Evolutionary conservation across 805 yeast species (phyloP).

Genomic region (Barnettozyma botsteinii): DNA sequence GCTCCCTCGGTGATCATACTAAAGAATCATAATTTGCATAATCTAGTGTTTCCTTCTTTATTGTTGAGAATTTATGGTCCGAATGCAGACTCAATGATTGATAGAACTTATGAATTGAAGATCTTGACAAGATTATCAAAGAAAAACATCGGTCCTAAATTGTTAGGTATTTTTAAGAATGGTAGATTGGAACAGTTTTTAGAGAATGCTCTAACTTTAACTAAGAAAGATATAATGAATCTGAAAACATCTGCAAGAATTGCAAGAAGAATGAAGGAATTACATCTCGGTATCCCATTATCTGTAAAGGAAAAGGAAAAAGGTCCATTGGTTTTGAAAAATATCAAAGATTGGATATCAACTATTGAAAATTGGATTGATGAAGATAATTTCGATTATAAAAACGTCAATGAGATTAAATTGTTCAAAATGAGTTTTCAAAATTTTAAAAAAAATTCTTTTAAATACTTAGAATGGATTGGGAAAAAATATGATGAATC

Average conservation of each 20-base stretch:
- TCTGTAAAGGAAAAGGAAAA: conserved; percentile 45
- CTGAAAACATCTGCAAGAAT: conserved; percentile 74
- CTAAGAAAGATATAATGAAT: conserved; percentile 65
- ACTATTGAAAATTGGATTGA: conserved; percentile 40
- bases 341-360: conserved; percentile 65
- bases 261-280: conserved; percentile 94
- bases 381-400: conserved; percentile 27
- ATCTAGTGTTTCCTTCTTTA: conserved; percentile 48
- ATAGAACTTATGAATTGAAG: conserved; percentile 73
- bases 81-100: conserved; percentile 79
- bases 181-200: conserved; percentile 94
- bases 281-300: conserved; percentile 75
- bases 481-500: conserved; percentile 38
- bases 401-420: conserved; percentile 26
- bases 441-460: conserved; percentile 43
- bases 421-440: conserved; percentile 43
- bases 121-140: conserved; percentile 67
- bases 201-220: conserved; percentile 74
- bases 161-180: conserved; percentile 84
- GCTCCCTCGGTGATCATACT: conserved; percentile 38
- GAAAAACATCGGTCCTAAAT: conserved; percentile 79
- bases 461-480: conserved; percentile 59
- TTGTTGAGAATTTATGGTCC: conserved; percentile 84
- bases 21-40: conserved; percentile 29
- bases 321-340: conserved; percentile 68